phyloP scores from a whole-genome alignment of 2,329 filamentous ascomycete species.

The Fusarium sp. region DNA sequence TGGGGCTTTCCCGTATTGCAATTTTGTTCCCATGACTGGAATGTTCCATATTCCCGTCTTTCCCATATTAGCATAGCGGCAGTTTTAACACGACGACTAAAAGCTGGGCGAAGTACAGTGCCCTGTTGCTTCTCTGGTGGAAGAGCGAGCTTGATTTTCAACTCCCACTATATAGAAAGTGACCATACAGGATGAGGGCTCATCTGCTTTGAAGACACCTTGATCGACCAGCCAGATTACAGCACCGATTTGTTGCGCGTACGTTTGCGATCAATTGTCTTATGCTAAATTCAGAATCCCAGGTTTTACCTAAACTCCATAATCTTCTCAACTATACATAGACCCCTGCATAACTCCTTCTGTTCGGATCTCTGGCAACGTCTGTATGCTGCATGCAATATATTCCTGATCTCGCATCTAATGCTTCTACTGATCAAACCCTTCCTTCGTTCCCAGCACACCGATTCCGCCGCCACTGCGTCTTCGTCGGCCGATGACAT shows the following conservation, averaged over 20 bases:
- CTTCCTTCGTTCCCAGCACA: conserved; percentile 64
- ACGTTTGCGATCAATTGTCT: conserved; percentile 16
- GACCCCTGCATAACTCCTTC: conserved; percentile 36
- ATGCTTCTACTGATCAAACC: conserved; percentile 47
- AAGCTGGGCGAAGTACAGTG: no score
- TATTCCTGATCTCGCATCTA: neutral
- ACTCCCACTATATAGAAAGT: no score
- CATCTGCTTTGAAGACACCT: neutral
- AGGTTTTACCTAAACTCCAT: conserved; percentile 46
- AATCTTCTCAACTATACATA: conserved; percentile 32
- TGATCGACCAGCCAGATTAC: neutral
- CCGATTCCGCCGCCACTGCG: conserved; percentile 62
- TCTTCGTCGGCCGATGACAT: conserved; percentile 66
- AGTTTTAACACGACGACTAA: conserved; percentile 7
- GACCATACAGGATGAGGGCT: neutral
- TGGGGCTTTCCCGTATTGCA: conserved; percentile 22
- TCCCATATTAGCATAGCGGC: conserved; percentile 9
- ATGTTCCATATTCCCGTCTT: conserved; percentile 33
- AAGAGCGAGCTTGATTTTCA: no score
- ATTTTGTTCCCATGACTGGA: conserved; percentile 39
- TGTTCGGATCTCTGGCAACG: conserved; percentile 26
- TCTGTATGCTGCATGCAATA: conserved; percentile 26
- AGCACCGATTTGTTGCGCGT: neutral
- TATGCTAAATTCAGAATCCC: conserved; percentile 35
- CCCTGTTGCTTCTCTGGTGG: no score